Base-by-base conservation (phyloP, 2,329 filamentous ascomycete species). In the Pseudocercospora eumusae region DNA sequence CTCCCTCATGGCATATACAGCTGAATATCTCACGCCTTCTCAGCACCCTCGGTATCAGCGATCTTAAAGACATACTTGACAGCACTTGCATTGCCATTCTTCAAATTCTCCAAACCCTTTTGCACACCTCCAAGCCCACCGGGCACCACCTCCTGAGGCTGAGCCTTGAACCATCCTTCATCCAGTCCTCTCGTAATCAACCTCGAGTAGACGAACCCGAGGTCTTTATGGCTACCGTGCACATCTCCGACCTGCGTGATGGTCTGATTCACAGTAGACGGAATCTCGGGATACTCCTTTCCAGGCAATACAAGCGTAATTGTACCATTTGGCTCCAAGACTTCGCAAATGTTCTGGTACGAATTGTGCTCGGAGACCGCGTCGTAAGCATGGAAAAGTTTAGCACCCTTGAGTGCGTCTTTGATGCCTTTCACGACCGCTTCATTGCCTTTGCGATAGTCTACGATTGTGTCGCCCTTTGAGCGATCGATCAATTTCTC, bases 21-120 rank as follows among this genome's bases (percentile, higher is more conserved):
- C 28, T 44, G 13, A 1, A 49, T 27, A 23, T 9, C 25, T n/a
- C 10, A 42, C 31, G 15, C 57, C 53, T 60, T 59, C 40, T 49
- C 56, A 60, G 57, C 63, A 13, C 62, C 66, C 57, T 63, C 58
- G 18, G 82, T 84, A 42, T 85, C 82, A 13, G 67, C 77, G 73
- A 86, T 81, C 65, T 77, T 78, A 69, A 85, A 84, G 0, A 90
- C 83, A 76, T 88, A 89, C 75, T 90, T 90, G 1, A 84, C 78
- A 0, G 81, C 87, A 70, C 83, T 87, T n/a, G 83, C 85, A 72
- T 84, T 85, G 0, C 87, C 87, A 49, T 79, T 79, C 71, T 81
- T 84, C 70, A 90, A 71, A 64, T 84, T 81, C 67, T 75, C 72
- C 73, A 89, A 70, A 0, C 76, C 86, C 36, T 71, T 75, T 69